Evolutionary conservation across 2,329 filamentous ascomycete species (phyloP).

Genomic region (Ophiobolus disseminans): DNA sequence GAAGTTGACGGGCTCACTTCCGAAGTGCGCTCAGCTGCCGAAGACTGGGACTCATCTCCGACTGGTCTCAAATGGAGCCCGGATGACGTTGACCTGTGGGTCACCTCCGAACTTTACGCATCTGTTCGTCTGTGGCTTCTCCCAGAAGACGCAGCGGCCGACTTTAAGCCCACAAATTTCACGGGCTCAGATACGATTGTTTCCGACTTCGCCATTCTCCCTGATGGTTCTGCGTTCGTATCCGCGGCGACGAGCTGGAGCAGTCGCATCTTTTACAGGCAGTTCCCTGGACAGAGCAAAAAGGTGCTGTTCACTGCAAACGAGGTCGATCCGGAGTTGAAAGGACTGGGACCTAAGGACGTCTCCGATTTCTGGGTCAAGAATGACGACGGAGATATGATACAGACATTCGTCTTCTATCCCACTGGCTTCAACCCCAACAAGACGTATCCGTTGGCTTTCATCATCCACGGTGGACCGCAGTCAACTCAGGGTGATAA

Average conservation of each 20-base stretch:
- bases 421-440: constrained; percentile 69
- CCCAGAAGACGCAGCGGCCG: constrained; percentile 63
- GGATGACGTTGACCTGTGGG: constrained; percentile 41
- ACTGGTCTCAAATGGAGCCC: constrained; percentile 37
- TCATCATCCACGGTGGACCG: constrained; percentile 83
- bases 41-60: constrained; percentile 45
- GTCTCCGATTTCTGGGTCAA: constrained; percentile 73
- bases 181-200: constrained; percentile 52
- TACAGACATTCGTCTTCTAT: constrained; percentile 72
- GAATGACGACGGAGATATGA: constrained; percentile 63
- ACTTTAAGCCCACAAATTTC: constrained; percentile 52
- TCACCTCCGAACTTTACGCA: constrained; percentile 42
- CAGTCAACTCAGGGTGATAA: constrained; percentile 75
- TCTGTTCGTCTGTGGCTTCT: constrained; percentile 63
- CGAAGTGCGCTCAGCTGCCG: constrained; percentile 35
- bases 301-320: constrained; percentile 64
- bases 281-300: constrained; percentile 40
- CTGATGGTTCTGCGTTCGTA: constrained; percentile 62
- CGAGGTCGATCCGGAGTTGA: constrained; percentile 68
- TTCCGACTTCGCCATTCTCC: constrained; percentile 59
- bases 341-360: constrained; percentile 69
- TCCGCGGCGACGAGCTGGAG: constrained; percentile 43
- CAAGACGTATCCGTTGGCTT: constrained; percentile 79
- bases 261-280: constrained; percentile 42
- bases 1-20: constrained; percentile 39